Conservation (phyloP, 176 grass and related monocot species). For the Phoenix roebelenii region DNA sequence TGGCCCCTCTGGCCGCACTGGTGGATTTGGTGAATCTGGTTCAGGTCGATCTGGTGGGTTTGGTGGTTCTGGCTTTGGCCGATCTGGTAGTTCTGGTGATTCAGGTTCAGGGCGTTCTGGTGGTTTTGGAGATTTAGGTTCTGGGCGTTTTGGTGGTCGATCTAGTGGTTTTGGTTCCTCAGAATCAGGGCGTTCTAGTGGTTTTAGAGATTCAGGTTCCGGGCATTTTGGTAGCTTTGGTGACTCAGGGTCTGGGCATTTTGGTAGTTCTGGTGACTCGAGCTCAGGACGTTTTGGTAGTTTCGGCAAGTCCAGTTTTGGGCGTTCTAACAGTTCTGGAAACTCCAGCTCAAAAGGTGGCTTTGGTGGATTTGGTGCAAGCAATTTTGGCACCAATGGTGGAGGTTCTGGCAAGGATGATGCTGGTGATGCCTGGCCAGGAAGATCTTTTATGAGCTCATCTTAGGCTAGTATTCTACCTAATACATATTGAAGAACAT, state of each 20-base stretch:
- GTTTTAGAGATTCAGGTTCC: neutral
- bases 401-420: no score
- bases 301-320: slow-evolving; percentile 20
- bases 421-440: no score
- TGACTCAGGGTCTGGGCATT: neutral
- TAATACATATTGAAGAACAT: no score
- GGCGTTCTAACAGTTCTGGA: neutral
- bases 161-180: neutral
- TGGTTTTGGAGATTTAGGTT: neutral
- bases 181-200: neutral
- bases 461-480: no score
- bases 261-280: neutral
- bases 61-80: neutral
- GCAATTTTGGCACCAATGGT: no score
- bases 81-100: neutral
- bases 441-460: no score
- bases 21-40: neutral
- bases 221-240: neutral
- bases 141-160: neutral
- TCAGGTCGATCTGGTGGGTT: neutral
- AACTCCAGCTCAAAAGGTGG: slow-evolving; percentile 21
- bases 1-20: neutral
- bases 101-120: neutral
- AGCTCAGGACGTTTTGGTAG: slow-evolving; percentile 8
- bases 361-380: slow-evolving; percentile 4